These are phyloP conservation scores for Aphanomyces stellatus DNA, from an alignment of 352 stramenopile species.

Conservation along the genomic window DNA sequence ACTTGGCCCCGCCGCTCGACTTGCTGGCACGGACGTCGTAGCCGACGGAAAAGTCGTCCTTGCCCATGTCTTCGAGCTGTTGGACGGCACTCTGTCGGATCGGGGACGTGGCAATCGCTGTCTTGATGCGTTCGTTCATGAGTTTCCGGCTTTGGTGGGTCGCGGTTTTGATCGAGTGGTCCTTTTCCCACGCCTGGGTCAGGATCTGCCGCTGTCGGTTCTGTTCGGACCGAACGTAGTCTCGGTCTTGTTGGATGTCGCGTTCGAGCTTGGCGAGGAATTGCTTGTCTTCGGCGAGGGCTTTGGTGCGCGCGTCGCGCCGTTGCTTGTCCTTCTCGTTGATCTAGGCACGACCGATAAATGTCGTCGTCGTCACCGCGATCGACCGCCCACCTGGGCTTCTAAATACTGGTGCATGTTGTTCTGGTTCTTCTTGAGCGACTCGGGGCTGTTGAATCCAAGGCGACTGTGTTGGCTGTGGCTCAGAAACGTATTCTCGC, in stretches of 20 bases:
- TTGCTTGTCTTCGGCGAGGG: conserved; percentile 44
- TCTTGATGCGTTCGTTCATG: conserved; percentile 23
- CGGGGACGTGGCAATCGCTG: conserved; percentile 22
- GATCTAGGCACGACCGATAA: conserved; percentile 43
- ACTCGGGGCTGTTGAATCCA: conserved; percentile 16
- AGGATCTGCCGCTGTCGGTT: conserved; percentile 47
- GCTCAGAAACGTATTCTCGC: conserved; percentile 18
- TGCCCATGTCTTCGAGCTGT: conserved; percentile 1
- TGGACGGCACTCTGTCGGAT: conserved; percentile 2
- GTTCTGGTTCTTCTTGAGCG: conserved; percentile 21
- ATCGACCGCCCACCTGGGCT: background rate
- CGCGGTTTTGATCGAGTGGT: conserved; percentile 52
- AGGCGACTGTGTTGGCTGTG: conserved; percentile 15
- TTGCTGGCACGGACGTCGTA: conserved; percentile 54
- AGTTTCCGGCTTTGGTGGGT: conserved; percentile 34
- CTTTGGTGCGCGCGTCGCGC: conserved; percentile 27
- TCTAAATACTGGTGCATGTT: conserved; percentile 18
- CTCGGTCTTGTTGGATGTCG: conserved; percentile 52
- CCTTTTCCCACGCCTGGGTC: conserved; percentile 53
- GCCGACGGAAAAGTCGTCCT: conserved; percentile 56
- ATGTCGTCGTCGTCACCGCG: conserved; percentile 36
- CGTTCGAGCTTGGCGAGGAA: conserved; percentile 43
- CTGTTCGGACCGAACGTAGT: conserved; percentile 43
- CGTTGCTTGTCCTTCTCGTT: conserved; percentile 41
- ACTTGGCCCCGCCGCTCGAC: background rate